These are phyloP conservation scores for Neonectria faginata DNA, from an alignment of 2,329 filamentous ascomycete species.

Conservation along the genomic window DNA sequence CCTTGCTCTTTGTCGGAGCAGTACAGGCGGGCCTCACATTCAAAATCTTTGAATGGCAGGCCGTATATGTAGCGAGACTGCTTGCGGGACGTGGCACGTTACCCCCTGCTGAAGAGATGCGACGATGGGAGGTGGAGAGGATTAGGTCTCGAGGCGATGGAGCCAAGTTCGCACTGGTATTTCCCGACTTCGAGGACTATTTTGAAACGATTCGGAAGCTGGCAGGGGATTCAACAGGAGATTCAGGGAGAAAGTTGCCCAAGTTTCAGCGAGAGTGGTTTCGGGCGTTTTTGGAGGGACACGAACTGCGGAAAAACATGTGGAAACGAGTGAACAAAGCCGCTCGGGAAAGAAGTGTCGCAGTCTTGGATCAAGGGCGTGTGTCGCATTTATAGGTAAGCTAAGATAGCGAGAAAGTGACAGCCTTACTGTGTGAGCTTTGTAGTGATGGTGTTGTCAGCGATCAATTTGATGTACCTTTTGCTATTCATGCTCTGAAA, in stretches of 20 bases:
- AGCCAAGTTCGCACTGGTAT: conserved; percentile 65
- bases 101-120: conserved; percentile 61
- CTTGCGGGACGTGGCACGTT: conserved; percentile 65
- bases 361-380: not conserved
- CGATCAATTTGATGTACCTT: not conserved
- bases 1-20: conserved; percentile 68
- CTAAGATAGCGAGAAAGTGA: not conserved
- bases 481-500: not conserved
- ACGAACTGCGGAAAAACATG: conserved; percentile 68
- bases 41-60: conserved; percentile 76
- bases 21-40: conserved; percentile 70
- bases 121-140: conserved; percentile 68
- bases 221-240: conserved; percentile 58
- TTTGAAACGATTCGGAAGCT: conserved; percentile 68
- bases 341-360: conserved; percentile 4
- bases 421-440: too few species aligned
- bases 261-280: conserved; percentile 60
- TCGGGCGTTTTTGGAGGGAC: conserved; percentile 63
- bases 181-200: conserved; percentile 72
- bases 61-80: conserved; percentile 68
- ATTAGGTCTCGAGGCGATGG: conserved; percentile 68
- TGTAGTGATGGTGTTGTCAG: too few species aligned
- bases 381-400: not conserved
- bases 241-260: conserved; percentile 59
- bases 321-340: conserved; percentile 64